Evolutionary conservation across 2,329 filamentous ascomycete species (phyloP).

Genomic region (Curvularia lunata): DNA sequence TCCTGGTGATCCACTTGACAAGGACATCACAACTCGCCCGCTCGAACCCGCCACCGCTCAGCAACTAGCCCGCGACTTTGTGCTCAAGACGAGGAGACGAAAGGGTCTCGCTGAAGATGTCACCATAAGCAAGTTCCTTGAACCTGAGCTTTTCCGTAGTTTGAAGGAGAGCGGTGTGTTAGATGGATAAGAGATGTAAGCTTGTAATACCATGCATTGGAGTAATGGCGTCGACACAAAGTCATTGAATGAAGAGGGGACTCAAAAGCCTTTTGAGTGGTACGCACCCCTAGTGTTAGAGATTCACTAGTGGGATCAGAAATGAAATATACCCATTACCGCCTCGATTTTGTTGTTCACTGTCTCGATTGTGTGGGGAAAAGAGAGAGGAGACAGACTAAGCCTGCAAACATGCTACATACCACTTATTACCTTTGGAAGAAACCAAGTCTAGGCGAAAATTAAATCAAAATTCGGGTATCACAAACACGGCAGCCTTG

Average conservation of each 20-base stretch:
- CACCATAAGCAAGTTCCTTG: slow-evolving; percentile 92
- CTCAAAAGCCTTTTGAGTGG: slow-evolving; percentile 1
- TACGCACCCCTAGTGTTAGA: not conserved
- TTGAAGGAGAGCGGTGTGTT: slow-evolving; percentile 88
- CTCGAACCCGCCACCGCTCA: slow-evolving; percentile 87
- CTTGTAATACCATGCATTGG: slow-evolving; percentile 22
- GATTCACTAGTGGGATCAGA: not conserved
- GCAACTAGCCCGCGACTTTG: slow-evolving; percentile 92
- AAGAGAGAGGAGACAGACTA: not conserved
- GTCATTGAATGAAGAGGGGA: not conserved
- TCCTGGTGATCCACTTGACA: slow-evolving; percentile 92
- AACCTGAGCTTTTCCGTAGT: slow-evolving; percentile 89
- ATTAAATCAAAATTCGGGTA: not conserved
- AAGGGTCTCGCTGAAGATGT: slow-evolving; percentile 97
- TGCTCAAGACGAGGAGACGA: slow-evolving; percentile 89
- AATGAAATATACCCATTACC: slow-evolving; percentile 15
- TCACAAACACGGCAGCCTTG: not conserved
- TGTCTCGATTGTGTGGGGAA: not conserved
- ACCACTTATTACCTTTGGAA: not conserved
- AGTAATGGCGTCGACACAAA: slow-evolving; percentile 15
- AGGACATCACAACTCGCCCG: slow-evolving; percentile 78
- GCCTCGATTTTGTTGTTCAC: not conserved
- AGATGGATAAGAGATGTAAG: slow-evolving; percentile 57
- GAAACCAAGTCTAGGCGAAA: not conserved
- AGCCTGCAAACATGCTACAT: not conserved